Percentiles rank a stretch among this genome's conserved stretches.
These are phyloP conservation scores for Plasmodium coatneyi DNA, from an alignment of 169 alveolate genomes.

Conservation along the genomic window DNA sequence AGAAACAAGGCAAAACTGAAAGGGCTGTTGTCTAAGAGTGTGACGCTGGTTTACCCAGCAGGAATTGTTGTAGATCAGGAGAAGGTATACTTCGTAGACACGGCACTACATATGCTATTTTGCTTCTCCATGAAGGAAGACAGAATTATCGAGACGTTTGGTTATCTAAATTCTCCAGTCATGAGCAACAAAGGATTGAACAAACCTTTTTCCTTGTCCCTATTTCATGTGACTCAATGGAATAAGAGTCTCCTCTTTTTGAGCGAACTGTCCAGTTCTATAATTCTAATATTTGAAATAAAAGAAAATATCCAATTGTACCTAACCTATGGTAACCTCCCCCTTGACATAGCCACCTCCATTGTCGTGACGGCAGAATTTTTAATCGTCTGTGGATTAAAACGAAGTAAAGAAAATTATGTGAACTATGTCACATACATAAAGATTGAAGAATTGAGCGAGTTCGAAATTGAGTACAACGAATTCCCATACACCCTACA, in stretches of 20 bases:
- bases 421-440: conserved; percentile 40
- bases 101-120: conserved; percentile 34
- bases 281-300: conserved; percentile 57
- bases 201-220: conserved; percentile 50
- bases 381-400: conserved; percentile 58
- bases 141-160: conserved; percentile 29
- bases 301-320: conserved; percentile 11
- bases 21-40: conserved; percentile 5
- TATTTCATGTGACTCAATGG: not conserved
- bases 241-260: conserved; percentile 59
- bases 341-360: conserved; percentile 12
- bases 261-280: conserved; percentile 67
- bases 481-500: conserved; percentile 2
- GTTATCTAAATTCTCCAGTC: conserved; percentile 38
- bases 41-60: conserved; percentile 46
- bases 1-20: not conserved
- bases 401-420: conserved; percentile 20
- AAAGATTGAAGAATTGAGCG: conserved; percentile 38
- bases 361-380: conserved; percentile 18
- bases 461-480: conserved; percentile 36
- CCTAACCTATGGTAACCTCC: conserved; percentile 13
- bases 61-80: conserved; percentile 40
- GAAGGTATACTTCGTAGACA: conserved; percentile 49
- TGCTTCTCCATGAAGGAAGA: conserved; percentile 3
- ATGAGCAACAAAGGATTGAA: conserved; percentile 56